These are phyloP conservation scores for Plasmodium coatneyi DNA, from an alignment of 169 alveolate genomes.

Conservation along the genomic window DNA sequence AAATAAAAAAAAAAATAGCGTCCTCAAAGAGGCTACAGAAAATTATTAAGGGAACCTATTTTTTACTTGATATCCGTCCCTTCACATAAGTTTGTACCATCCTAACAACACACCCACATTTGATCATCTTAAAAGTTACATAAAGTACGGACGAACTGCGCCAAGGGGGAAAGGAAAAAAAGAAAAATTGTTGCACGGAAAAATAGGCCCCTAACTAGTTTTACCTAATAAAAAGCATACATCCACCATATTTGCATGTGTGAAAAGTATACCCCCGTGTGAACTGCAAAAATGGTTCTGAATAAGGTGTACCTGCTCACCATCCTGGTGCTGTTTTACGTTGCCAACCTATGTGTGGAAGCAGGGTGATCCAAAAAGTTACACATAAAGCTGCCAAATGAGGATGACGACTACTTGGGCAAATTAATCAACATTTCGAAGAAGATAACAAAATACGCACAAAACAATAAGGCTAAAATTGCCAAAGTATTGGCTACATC, in stretches of 20 bases:
- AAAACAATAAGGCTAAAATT: slow-evolving; percentile 32
- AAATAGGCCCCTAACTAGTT: background rate
- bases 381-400: slow-evolving; percentile 67
- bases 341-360: slow-evolving; percentile 23
- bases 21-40: background rate
- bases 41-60: background rate
- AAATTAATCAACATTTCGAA: slow-evolving; percentile 46
- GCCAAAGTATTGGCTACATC: slow-evolving; percentile 44
- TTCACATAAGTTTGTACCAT: background rate
- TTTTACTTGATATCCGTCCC: background rate
- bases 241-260: background rate
- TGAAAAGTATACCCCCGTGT: background rate
- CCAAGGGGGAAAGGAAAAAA: background rate
- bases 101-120: background rate
- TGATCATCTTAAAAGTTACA: background rate
- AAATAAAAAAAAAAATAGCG: background rate
- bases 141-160: background rate
- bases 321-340: slow-evolving; percentile 13
- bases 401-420: slow-evolving; percentile 75
- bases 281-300: slow-evolving; percentile 7
- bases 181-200: background rate
- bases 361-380: slow-evolving; percentile 76
- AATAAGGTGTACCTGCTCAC: slow-evolving; percentile 22
- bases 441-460: slow-evolving; percentile 38
- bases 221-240: background rate